Percentiles rank a stretch among this genome's conserved stretches.
Evolutionary conservation across 2,329 filamentous ascomycete species (phyloP).

Genomic region (Leptodontidium sp.): DNA sequence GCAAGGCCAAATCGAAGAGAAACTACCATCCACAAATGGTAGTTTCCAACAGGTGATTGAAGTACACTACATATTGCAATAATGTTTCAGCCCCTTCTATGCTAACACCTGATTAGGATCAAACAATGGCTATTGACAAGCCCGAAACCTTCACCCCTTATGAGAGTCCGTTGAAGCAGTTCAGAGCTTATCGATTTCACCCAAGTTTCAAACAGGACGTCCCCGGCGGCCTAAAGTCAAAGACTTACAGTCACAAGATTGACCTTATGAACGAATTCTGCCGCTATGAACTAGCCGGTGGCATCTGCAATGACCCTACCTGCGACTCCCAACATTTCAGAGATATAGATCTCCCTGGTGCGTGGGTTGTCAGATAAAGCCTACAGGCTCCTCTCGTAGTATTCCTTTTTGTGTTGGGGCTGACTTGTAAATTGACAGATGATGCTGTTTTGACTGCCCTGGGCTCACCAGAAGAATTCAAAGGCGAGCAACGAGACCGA

Average conservation of each 20-base stretch:
- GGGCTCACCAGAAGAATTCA: slow-evolving; percentile 70
- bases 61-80: slow-evolving; percentile 39
- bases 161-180: slow-evolving; percentile 81
- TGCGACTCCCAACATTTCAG: slow-evolving; percentile 86
- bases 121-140: slow-evolving; percentile 24
- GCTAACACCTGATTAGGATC: slow-evolving; percentile 40
- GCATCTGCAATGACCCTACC: slow-evolving; percentile 73
- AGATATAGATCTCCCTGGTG: slow-evolving; percentile 76
- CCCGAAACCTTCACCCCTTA: slow-evolving; percentile 65
- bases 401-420: slow-evolving; percentile 47
- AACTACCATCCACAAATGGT: slow-evolving; percentile 30
- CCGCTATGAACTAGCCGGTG: slow-evolving; percentile 74
- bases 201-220: slow-evolving; percentile 76
- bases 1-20: slow-evolving; percentile 31
- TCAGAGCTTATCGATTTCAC: slow-evolving; percentile 91
- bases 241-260: slow-evolving; percentile 94
- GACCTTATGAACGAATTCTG: slow-evolving; percentile 79
- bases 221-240: slow-evolving; percentile 80
- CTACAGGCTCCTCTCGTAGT: slow-evolving; percentile 36
- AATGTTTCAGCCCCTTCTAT: slow-evolving; percentile 28
- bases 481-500: slow-evolving; percentile 64
- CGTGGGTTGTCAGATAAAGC: slow-evolving; percentile 55
- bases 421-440: slow-evolving; percentile 60
- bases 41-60: slow-evolving; percentile 33
- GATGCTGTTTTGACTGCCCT: slow-evolving; percentile 77